A percentile compares a stretch with the other conserved stretches of the same genome.
These are phyloP conservation scores for Mycosphaerella arachidis DNA, from an alignment of 2,329 filamentous ascomycete genomes.

Conservation along the genomic window DNA sequence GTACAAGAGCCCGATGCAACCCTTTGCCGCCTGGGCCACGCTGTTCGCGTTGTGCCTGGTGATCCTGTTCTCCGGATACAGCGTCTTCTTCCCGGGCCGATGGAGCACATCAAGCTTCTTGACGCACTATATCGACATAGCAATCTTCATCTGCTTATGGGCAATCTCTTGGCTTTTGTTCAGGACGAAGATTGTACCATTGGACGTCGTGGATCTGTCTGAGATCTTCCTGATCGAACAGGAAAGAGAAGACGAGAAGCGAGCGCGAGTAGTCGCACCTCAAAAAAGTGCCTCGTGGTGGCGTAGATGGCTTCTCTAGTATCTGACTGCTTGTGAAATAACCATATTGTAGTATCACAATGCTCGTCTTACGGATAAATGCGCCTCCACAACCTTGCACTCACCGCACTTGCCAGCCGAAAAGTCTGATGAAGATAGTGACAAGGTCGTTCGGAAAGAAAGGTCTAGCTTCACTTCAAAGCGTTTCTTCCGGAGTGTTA, in stretches of 20 bases:
- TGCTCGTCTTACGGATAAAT: too few relatives aligned
- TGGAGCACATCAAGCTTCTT: constrained; percentile 30
- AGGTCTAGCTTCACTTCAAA: too few relatives aligned
- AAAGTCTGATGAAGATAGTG: too few relatives aligned
- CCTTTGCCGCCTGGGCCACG: constrained; percentile 56
- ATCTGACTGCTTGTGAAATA: neutral
- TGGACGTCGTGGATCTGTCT: constrained; percentile 11
- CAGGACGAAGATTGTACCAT: constrained; percentile 1
- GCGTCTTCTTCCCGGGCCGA: constrained; percentile 50
- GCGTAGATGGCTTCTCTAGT: constrained; percentile 12
- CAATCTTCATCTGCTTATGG: constrained; percentile 16
- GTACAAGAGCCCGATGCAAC: constrained; percentile 45
- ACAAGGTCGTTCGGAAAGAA: too few relatives aligned
- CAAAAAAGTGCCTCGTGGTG: constrained; percentile 6
- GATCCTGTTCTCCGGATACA: constrained; percentile 60
- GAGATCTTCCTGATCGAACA: constrained; percentile 15
- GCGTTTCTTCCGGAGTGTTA: too few relatives aligned
- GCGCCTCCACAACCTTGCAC: too few relatives aligned
- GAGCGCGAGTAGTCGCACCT: neutral
- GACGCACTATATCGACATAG: constrained; percentile 19
- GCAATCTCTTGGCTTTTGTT: neutral
- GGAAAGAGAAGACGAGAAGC: constrained; percentile 9
- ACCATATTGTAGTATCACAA: too few relatives aligned
- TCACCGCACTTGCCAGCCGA: too few relatives aligned
- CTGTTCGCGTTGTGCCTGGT: constrained; percentile 52